A percentile compares a stretch with the other conserved stretches of the same genome.
Conservation (phyloP, 345 rosid species). For the Sisymbrium irio region DNA sequence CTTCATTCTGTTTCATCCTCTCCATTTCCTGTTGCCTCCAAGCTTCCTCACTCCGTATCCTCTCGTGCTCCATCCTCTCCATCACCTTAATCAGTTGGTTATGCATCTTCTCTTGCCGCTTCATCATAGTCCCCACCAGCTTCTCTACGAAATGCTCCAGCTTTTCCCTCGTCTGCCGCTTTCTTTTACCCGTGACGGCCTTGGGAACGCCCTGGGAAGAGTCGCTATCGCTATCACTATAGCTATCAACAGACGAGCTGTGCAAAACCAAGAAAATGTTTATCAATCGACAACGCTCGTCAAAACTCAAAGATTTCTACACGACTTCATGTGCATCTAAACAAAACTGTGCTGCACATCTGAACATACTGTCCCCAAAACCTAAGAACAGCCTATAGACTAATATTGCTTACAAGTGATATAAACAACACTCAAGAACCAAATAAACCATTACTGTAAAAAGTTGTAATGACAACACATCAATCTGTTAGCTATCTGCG, state of each 20-base stretch:
- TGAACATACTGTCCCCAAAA: neutral
- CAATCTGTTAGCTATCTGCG: slow-evolving; percentile 8
- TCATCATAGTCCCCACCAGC: slow-evolving; percentile 58
- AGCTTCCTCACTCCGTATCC: slow-evolving; percentile 64
- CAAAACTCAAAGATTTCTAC: neutral
- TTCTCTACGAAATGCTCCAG: slow-evolving; percentile 50
- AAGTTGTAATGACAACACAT: slow-evolving; percentile 8
- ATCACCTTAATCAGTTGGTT: slow-evolving; percentile 60
- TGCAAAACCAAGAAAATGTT: slow-evolving; percentile 33
- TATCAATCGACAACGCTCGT: neutral
- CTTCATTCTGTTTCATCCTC: slow-evolving; percentile 57
- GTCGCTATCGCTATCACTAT: slow-evolving; percentile 29
- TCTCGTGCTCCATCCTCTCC: slow-evolving; percentile 67
- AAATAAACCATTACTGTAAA: slow-evolving; percentile 9
- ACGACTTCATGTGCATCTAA: too few relatives aligned
- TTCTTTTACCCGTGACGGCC: slow-evolving; percentile 47
- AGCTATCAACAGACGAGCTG: slow-evolving; percentile 55
- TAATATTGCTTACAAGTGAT: neutral
- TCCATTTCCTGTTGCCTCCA: slow-evolving; percentile 71
- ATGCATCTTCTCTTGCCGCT: slow-evolving; percentile 77
- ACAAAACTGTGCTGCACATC: neutral
- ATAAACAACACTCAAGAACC: slow-evolving; percentile 17
- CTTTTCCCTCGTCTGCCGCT: slow-evolving; percentile 46
- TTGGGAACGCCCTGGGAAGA: slow-evolving; percentile 23
- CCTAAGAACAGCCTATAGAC: neutral